Evolutionary conservation across 78 protist species (phyloP).

Genomic region (Emiliania huxleyi): DNA sequence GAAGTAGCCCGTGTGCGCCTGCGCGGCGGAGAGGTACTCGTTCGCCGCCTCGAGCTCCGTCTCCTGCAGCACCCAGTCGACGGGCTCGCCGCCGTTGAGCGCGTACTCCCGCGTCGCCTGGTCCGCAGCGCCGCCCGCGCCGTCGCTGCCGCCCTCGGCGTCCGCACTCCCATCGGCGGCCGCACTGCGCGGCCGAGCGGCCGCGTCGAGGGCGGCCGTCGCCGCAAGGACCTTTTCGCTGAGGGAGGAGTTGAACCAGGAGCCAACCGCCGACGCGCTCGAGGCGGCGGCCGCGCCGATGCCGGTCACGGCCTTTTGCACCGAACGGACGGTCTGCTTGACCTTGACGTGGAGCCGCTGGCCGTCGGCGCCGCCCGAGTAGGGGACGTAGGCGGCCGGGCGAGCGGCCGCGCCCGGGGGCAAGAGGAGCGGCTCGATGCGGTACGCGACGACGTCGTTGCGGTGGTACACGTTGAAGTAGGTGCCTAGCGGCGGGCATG

Average conservation of each 20-base stretch:
- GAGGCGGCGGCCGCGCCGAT: too few relatives aligned
- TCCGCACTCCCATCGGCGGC: too few relatives aligned
- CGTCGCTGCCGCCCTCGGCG: too few relatives aligned
- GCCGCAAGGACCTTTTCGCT: not conserved
- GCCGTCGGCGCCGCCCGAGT: not conserved
- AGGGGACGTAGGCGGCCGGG: not conserved
- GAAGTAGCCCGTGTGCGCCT: not conserved
- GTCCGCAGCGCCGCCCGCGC: too few relatives aligned
- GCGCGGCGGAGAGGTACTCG: not conserved
- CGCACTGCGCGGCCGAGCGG: too few relatives aligned
- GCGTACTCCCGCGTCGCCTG: not conserved
- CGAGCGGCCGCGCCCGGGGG: not conserved
- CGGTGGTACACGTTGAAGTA: not conserved
- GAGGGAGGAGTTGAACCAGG: too few relatives aligned
- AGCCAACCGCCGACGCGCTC: too few relatives aligned
- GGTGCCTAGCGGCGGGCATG: too few relatives aligned
- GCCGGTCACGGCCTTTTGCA: too few relatives aligned
- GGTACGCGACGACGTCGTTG: not conserved
- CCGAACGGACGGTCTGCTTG: not conserved
- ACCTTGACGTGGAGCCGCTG: not conserved
- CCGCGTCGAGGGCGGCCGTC: not conserved
- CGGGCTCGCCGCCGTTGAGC: not conserved
- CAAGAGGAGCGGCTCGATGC: not conserved
- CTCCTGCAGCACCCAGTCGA: not conserved
- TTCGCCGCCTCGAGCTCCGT: not conserved